A percentile compares a stretch with the other conserved stretches of the same genome.
phyloP scores from a whole-genome alignment of 2,329 filamentous ascomycete genomes.

The Cladophialophora immunda region DNA sequence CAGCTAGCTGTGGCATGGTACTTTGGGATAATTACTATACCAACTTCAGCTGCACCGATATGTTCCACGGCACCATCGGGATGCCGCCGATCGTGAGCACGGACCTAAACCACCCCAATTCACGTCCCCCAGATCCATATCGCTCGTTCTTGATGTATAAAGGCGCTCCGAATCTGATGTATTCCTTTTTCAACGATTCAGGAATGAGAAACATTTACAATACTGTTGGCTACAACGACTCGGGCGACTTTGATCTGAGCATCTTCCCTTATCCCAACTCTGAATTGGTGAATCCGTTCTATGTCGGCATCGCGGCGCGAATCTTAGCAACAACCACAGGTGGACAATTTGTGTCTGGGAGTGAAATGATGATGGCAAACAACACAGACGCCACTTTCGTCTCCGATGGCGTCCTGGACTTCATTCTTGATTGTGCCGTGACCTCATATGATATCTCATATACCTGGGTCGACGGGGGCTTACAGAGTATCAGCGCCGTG shows the following conservation, averaged over 20 bases:
- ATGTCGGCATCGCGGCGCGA: constrained; percentile 27
- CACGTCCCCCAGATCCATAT: constrained; percentile 20
- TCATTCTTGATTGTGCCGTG: constrained; percentile 27
- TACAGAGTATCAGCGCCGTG: constrained; percentile 15
- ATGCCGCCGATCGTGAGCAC: constrained; percentile 18
- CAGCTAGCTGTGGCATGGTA: constrained; percentile 23
- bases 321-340: constrained; percentile 1
- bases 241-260: constrained; percentile 14
- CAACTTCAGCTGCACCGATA: constrained; percentile 33
- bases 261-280: constrained; percentile 23
- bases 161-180: constrained; percentile 25
- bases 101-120: constrained; percentile 9
- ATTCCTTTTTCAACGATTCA: constrained; percentile 29
- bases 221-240: constrained; percentile 23
- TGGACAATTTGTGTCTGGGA: constrained; percentile 15
- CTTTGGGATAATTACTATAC: constrained; percentile 26
- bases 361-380: constrained; percentile 23
- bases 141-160: constrained; percentile 32
- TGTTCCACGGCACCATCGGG: constrained; percentile 33
- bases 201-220: constrained; percentile 31
- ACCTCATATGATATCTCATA: constrained; percentile 32
- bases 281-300: constrained; percentile 30
- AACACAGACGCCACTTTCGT: constrained; percentile 17
- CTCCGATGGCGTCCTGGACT: constrained; percentile 21
- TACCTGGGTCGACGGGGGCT: constrained; percentile 21